phyloP scores from a whole-genome alignment of 2,329 filamentous ascomycete genomes.

The Penicillium vulpinum region DNA sequence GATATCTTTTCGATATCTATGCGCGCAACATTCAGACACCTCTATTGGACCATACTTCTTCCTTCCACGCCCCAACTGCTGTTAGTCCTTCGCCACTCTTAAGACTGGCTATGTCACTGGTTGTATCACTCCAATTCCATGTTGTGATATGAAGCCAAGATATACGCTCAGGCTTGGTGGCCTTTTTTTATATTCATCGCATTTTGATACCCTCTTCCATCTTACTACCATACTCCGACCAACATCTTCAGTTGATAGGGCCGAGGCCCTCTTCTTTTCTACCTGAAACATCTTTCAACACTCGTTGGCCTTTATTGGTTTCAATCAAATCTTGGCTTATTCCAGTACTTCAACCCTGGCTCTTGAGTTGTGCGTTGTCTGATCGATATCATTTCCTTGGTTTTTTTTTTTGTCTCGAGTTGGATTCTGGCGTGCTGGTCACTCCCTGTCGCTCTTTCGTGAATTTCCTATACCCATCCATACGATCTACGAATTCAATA shows the following conservation, averaged over 20 bases:
- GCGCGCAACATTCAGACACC: background rate
- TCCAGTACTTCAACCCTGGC: constrained; percentile 3
- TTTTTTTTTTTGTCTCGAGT: background rate
- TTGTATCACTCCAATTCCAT: background rate
- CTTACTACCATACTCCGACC: background rate
- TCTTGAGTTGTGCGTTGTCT: constrained; percentile 1
- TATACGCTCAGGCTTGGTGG: background rate
- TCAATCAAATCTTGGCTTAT: background rate
- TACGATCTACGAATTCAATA: background rate
- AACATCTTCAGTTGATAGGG: constrained; percentile 8
- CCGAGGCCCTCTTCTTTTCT: background rate
- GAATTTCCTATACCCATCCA: constrained; percentile 2
- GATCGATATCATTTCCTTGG: background rate
- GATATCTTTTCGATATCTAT: background rate
- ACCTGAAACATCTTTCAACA: background rate
- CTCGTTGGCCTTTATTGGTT: background rate
- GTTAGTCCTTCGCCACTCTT: background rate
- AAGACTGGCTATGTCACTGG: background rate
- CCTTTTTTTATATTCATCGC: background rate
- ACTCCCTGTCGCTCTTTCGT: constrained; percentile 1
- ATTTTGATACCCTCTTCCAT: background rate
- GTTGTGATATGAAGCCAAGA: background rate
- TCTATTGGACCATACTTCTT: background rate
- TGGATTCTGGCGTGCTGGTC: constrained; percentile 1
- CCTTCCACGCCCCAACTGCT: background rate